Base-by-base conservation (phyloP, 768 basidiomycete genomes). In the Naematelia encephala region DNA sequence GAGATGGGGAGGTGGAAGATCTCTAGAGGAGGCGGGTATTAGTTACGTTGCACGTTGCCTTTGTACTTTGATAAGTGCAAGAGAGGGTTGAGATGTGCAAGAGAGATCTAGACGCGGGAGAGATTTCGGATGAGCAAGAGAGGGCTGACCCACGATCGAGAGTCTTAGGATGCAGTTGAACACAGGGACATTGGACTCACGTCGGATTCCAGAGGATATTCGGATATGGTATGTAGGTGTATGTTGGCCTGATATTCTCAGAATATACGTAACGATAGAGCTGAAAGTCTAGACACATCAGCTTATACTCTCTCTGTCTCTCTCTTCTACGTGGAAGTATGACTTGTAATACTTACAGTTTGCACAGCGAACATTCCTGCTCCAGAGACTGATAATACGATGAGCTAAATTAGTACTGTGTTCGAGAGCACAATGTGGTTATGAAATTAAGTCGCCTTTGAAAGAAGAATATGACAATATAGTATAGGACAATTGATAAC, bases 1-100 rank as follows among this genome's bases (percentile, higher is more conserved):
- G 88, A 42, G 85, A 78, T 64, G 5, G 70, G 57, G 26, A 73
- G 34, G 28, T 73, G 70, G 66, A 70, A 64, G 45, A 79, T 56
- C 50, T 78, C 78, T 78, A 61, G 5, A 21, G 26, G 21, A 1
- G 51, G 25, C 21, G 8, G n/a, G n/a, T n/a, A n/a, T n/a, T n/a
- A n/a, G n/a, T n/a, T n/a, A n/a, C n/a, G 72, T 44, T 87, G 34
- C 34, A 16, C 34, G 34, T 39, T 8, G 66, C 43, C 81, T 10
- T 27, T 25, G 42, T 14, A 2, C 47, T 28, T 43, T 2, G 39
- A 5, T 26, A 27, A 39, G 39, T 22, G 48, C 54, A 39, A 5
- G 54, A 58, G 54, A 28, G 30, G n/a, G n/a, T n/a, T n/a, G n/a
- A n/a, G n/a, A n/a, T n/a, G n/a, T n/a, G n/a, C n/a, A n/a, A n/a